These are phyloP conservation scores for Irpex rosettiformis DNA, from an alignment of 1,284 basidiomycete species.

Conservation along the genomic window DNA sequence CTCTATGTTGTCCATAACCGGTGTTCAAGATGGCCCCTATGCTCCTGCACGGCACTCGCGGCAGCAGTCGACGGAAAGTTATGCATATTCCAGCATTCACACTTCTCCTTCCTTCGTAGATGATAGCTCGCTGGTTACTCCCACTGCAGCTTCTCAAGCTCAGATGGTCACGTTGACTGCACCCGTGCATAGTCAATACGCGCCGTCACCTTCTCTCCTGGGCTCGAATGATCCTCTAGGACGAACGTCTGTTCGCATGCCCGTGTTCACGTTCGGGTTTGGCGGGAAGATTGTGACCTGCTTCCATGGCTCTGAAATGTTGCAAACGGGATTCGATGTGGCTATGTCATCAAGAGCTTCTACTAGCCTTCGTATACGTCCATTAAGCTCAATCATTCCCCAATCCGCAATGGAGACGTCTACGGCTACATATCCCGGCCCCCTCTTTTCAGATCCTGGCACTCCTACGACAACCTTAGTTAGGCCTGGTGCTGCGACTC, in stretches of 20 bases:
- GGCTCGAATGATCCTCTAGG: slow-evolving; percentile 83
- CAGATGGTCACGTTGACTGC: slow-evolving; percentile 45
- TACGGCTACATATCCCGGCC: slow-evolving; percentile 74
- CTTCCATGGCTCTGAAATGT: slow-evolving; percentile 71
- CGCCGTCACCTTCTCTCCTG: slow-evolving; percentile 72
- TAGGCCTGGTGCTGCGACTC: slow-evolving; percentile 56
- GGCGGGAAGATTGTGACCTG: slow-evolving; percentile 84
- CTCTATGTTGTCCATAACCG: slow-evolving; percentile 40
- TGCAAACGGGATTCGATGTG: slow-evolving; percentile 74
- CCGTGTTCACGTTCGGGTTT: slow-evolving; percentile 86
- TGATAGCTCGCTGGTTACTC: slow-evolving; percentile 16
- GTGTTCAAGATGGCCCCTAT: slow-evolving; percentile 40
- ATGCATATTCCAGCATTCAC: slow-evolving; percentile 8
- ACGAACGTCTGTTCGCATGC: slow-evolving; percentile 69
- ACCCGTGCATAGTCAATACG: slow-evolving; percentile 52
- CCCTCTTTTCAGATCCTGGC: slow-evolving; percentile 76
- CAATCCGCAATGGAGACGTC: slow-evolving; percentile 60
- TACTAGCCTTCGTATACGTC: slow-evolving; percentile 67
- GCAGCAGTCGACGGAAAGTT: slow-evolving; percentile 12
- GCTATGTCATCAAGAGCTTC: slow-evolving; percentile 70
- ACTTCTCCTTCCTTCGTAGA: slow-evolving; percentile 6
- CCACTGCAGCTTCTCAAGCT: slow-evolving; percentile 13
- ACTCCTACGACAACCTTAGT: slow-evolving; percentile 64
- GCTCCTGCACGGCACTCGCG: slow-evolving; percentile 29
- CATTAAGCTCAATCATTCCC: slow-evolving; percentile 66